A percentile compares a stretch with the other conserved stretches of the same genome.
Evolutionary conservation across 371 early-diverging fungal genomes (phyloP).

Genomic region (Basidiobolus meristosporus): DNA sequence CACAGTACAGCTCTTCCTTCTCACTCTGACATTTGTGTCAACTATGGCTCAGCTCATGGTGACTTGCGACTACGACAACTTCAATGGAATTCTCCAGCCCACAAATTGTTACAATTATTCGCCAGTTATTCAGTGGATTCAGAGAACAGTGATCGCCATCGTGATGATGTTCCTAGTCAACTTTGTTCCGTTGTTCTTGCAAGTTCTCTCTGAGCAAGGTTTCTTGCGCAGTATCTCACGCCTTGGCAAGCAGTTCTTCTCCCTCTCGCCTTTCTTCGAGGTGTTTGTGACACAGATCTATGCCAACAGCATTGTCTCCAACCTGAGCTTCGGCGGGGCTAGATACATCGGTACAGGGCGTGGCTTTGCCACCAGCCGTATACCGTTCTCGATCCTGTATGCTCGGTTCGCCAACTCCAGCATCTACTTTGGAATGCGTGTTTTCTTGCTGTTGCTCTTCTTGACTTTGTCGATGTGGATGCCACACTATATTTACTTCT

Average conservation of each 20-base stretch:
- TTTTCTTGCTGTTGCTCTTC: slow-evolving; percentile 50
- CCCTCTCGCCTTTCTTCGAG: slow-evolving; percentile 73
- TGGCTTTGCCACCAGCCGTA: slow-evolving; percentile 75
- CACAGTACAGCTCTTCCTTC: slow-evolving; percentile 67
- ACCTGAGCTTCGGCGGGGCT: slow-evolving; percentile 71
- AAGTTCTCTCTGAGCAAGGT: slow-evolving; percentile 73
- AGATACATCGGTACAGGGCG: slow-evolving; percentile 79
- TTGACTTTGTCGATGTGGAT: slow-evolving; percentile 49
- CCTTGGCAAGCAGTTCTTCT: slow-evolving; percentile 62
- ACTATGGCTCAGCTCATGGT: slow-evolving; percentile 41
- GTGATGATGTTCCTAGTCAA: slow-evolving; percentile 59
- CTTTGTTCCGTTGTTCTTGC: slow-evolving; percentile 70
- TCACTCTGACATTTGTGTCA: slow-evolving; percentile 53
- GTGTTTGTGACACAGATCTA: slow-evolving; percentile 82
- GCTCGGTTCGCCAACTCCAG: slow-evolving; percentile 59
- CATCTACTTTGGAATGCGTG: slow-evolving; percentile 57
- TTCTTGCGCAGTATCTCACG: slow-evolving; percentile 52
- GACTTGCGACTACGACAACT: slow-evolving; percentile 21
- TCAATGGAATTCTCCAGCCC: slow-evolving; percentile 22
- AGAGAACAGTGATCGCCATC: slow-evolving; percentile 59
- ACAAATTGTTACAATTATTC: slow-evolving; percentile 50
- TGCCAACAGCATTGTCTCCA: slow-evolving; percentile 58
- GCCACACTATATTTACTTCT: slow-evolving; percentile 64
- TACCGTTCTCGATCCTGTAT: slow-evolving; percentile 56
- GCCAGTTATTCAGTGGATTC: slow-evolving; percentile 66